These are phyloP conservation scores for Xerocomellus amylosporus DNA, from an alignment of 768 basidiomycete genomes.

Conservation along the genomic window DNA sequence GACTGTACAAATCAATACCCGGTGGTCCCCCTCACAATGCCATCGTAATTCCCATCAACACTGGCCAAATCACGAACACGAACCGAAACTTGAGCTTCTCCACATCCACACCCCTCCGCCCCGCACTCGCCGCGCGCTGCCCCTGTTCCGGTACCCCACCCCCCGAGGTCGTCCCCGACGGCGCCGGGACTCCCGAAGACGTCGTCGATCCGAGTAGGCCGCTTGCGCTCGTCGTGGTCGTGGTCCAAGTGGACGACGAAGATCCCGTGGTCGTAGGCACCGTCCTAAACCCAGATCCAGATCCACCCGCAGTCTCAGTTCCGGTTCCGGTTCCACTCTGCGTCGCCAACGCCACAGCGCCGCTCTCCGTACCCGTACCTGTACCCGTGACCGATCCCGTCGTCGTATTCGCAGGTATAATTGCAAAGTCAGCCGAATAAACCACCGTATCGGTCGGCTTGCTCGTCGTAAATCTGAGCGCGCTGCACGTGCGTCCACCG, in stretches of 20 bases:
- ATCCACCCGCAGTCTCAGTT: neutral
- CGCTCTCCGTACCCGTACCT: neutral
- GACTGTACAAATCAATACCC: neutral
- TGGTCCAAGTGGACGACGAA: neutral
- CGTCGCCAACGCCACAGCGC: constrained; percentile 4
- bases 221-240: constrained; percentile 1
- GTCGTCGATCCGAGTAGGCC: neutral
- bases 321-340: constrained; percentile 1
- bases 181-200: constrained; percentile 5
- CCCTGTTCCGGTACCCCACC: neutral
- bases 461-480: constrained; percentile 33
- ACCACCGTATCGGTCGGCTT: constrained; percentile 29
- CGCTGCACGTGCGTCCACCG: constrained; percentile 13
- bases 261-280: constrained; percentile 3
- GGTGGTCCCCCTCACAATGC: constrained; percentile 38
- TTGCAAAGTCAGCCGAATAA: constrained; percentile 53
- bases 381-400: neutral
- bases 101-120: constrained; percentile 25
- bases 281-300: constrained; percentile 5
- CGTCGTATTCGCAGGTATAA: constrained; percentile 28
- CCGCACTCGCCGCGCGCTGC: constrained; percentile 19
- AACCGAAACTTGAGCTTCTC: constrained; percentile 44
- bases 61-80: constrained; percentile 55
- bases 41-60: constrained; percentile 55
- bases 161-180: constrained; percentile 9